Evolutionary conservation across 2,329 filamentous ascomycete genomes (phyloP), one percentile per base, ranked within the genome.

Genomic region (Zarea fungicola): DNA sequence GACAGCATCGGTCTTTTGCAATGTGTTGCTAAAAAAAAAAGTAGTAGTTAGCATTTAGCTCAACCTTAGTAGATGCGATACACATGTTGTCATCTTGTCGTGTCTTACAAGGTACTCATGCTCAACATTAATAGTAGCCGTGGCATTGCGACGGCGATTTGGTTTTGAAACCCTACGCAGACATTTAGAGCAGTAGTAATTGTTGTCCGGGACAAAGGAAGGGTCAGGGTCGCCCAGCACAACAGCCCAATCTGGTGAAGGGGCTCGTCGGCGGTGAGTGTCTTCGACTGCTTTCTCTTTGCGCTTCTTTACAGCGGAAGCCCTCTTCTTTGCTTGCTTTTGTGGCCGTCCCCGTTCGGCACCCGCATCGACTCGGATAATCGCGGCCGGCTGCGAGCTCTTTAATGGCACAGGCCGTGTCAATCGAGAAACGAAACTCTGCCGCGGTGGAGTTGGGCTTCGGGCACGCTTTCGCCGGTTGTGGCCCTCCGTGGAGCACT

Each of bases 161-260:
- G 49, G 48, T 48, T 60, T 62, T 11, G 61, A 60, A 7, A 56
- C 58, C 16, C 58, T 62, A 26, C 61, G 59, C 10, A 64, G 57
- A 37, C 62, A 64, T 32, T 56, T 63, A 7, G 64, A 67, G 46
- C 64, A 67, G 54, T 65, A 64, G 55, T 60, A 60, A 14, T 60
- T 56, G 1, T 58, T 58, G 1, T 52, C 49, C 0, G 61, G 62
- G 7, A 56, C 55, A 36, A 63, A 67, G 3, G 50, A 8, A 0
- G 55, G 55, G 16, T 57, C 53, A 2, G 43, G 39, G 3, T 57
- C 56, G 1, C 60, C 61, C 1, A 64, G 60, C 5, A 41, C 18
- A 32, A 49, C 49, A 3, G 48, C 25, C 62, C 62, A 64, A 48
- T 64, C 54, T 1, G 60, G 60, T 8, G 62, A 64, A n/a, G n/a